Evolutionary conservation across 1,284 basidiomycete genomes (phyloP).

Genomic region (Volvariella surrecta): DNA sequence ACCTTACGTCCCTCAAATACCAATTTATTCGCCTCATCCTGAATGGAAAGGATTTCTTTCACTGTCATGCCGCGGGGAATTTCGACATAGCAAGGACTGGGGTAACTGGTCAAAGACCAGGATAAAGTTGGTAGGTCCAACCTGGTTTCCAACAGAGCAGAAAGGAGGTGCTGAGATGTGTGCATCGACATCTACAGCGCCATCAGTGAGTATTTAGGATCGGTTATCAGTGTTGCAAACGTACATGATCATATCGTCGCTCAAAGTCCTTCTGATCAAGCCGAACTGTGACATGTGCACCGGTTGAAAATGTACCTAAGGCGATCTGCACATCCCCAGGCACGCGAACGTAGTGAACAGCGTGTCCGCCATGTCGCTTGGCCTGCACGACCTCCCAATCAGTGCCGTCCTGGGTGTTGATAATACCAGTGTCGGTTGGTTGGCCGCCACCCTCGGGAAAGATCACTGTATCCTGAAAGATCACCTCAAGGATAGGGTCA

Average conservation of each 20-base stretch:
- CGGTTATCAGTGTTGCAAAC: slow-evolving; percentile 17
- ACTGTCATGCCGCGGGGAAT: slow-evolving; percentile 60
- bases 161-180: slow-evolving; percentile 78
- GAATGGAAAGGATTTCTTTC: slow-evolving; percentile 56
- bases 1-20: slow-evolving; percentile 57
- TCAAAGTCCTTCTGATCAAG: slow-evolving; percentile 60
- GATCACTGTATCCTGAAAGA: slow-evolving; percentile 76
- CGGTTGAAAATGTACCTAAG: slow-evolving; percentile 36
- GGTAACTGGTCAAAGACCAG: slow-evolving; percentile 71
- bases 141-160: slow-evolving; percentile 67
- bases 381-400: slow-evolving; percentile 63
- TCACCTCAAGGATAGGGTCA: slow-evolving; percentile 49
- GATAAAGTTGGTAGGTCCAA: slow-evolving; percentile 72
- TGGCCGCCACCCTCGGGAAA: slow-evolving; percentile 90
- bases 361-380: slow-evolving; percentile 65
- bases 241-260: slow-evolving; percentile 72
- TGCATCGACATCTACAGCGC: slow-evolving; percentile 67
- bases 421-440: slow-evolving; percentile 67
- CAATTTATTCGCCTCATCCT: slow-evolving; percentile 58
- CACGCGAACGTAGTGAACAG: slow-evolving; percentile 68
- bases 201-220: background rate
- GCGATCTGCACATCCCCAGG: slow-evolving; percentile 34
- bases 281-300: slow-evolving; percentile 44
- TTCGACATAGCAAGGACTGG: slow-evolving; percentile 71
- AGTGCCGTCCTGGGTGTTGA: slow-evolving; percentile 35